Evolutionary conservation across 2,329 filamentous ascomycete species (phyloP), one percentile per base, ranked within the genome.

Genomic region (Septoria linicola): DNA sequence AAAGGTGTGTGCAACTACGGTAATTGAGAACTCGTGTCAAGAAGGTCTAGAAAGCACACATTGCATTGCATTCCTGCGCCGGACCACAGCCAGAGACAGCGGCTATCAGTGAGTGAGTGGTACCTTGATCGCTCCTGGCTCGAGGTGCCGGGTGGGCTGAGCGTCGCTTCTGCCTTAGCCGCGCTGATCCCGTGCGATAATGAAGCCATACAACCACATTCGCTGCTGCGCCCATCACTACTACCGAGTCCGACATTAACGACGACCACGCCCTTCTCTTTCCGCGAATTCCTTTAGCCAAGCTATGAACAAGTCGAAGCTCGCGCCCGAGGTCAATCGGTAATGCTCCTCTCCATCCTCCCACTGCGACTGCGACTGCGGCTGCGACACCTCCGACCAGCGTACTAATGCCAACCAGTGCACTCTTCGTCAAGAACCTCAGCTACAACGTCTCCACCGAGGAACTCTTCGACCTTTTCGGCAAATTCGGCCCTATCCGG

Each of bases 341-440:
- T 47, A 40, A 19, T 35, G n/a, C 42, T 21, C 43, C 49, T 25
- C 2, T 23, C 21, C 37, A 27, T 41, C 19, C 27, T 23, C 23
- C 47, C 39, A 30, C n/a, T n/a, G n/a, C n/a, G n/a, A n/a, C n/a
- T n/a, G 43, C 42, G 34, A 27, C 30, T 51, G 19, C 16, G 45
- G 25, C 35, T 17, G 19, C 27, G 30, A 40, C 30, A 34, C 31
- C 47, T 23, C 48, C 36, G 43, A 44, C 42, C 44, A 30, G 20
- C 44, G 53, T 41, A 52, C 37, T 51, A 46, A 58, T 59, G 59
- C 59, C 54, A 55, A 50, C 50, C 58, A 96, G 92, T 85, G 92
- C 93, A 86, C 88, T 99, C 80, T 97, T 97, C 83, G 92, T 97
- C 69, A 97, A 97, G 89, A 97, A 99, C 83, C 83, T 97, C 79